Conservation (phyloP, 169 alveolate genomes). For the Plasmodium inui region DNA sequence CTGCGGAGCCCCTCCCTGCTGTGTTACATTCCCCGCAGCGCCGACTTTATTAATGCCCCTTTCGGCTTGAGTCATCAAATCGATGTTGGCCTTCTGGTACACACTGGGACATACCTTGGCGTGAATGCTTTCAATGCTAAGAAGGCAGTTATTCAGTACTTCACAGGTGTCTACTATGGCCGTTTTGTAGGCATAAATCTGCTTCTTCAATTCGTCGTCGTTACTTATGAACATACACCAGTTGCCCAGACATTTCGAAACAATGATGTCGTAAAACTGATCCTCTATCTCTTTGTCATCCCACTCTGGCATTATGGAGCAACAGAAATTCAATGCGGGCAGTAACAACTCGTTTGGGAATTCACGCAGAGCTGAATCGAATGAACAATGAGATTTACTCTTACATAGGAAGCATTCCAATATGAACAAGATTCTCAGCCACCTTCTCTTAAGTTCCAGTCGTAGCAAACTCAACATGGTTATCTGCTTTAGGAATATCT, state of each 20-base stretch:
- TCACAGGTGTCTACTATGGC: slow-evolving; percentile 80
- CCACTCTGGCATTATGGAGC: slow-evolving; percentile 79
- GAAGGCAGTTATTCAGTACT: slow-evolving; percentile 65
- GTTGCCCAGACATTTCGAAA: slow-evolving; percentile 80
- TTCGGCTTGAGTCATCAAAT: neutral
- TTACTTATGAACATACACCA: slow-evolving; percentile 82
- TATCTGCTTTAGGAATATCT: slow-evolving; percentile 54
- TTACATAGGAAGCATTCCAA: slow-evolving; percentile 80
- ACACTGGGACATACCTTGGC: slow-evolving; percentile 21
- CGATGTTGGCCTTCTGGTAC: slow-evolving; percentile 41
- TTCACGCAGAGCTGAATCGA: slow-evolving; percentile 80
- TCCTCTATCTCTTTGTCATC: slow-evolving; percentile 79
- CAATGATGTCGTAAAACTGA: slow-evolving; percentile 81
- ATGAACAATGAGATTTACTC: slow-evolving; percentile 76
- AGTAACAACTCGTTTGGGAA: slow-evolving; percentile 80
- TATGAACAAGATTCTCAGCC: slow-evolving; percentile 81
- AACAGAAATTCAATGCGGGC: slow-evolving; percentile 80
- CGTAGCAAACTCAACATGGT: slow-evolving; percentile 47
- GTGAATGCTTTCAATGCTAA: slow-evolving; percentile 26
- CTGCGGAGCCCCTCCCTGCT: neutral
- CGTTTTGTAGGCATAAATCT: slow-evolving; percentile 80
- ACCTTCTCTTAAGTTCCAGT: slow-evolving; percentile 78
- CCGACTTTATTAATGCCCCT: neutral
- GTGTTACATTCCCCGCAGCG: neutral
- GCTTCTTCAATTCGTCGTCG: slow-evolving; percentile 76